Percentiles rank a stretch among this genome's conserved stretches.
phyloP scores from a whole-genome alignment of 352 stramenopile genomes.

The Globisporangium canariense region DNA sequence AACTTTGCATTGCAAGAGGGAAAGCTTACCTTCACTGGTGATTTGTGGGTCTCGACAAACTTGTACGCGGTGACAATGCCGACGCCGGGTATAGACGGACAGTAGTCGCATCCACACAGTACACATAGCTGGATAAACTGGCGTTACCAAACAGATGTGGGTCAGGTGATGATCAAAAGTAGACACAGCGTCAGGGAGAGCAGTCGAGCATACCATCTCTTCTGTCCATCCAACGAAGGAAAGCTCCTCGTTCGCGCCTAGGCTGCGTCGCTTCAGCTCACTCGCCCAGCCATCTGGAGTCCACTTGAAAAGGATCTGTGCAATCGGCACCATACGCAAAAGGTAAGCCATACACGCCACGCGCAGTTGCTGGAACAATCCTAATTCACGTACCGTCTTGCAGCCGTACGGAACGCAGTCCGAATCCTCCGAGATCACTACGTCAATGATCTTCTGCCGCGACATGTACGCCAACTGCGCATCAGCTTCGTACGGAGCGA shows the following conservation, averaged over 20 bases:
- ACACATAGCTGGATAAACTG: slow-evolving; percentile 82
- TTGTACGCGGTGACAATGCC: slow-evolving; percentile 86
- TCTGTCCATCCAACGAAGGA: slow-evolving; percentile 84
- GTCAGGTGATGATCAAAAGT: too few species aligned
- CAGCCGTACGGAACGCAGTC: slow-evolving; percentile 95
- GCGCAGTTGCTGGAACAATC: neutral
- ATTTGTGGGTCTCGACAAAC: slow-evolving; percentile 51
- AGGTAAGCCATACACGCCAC: neutral
- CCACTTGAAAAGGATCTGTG: slow-evolving; percentile 93
- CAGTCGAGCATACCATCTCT: slow-evolving; percentile 58
- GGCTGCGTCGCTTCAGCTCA: slow-evolving; percentile 80
- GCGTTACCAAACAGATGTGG: too few species aligned
- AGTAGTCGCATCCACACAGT: slow-evolving; percentile 89
- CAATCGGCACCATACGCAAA: neutral
- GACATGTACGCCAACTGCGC: slow-evolving; percentile 95
- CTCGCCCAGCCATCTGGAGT: slow-evolving; percentile 81
- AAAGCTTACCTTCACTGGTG: slow-evolving; percentile 37
- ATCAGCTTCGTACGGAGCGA: slow-evolving; percentile 97
- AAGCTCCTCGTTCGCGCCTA: slow-evolving; percentile 78
- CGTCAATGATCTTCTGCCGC: slow-evolving; percentile 84
- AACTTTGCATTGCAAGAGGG: neutral
- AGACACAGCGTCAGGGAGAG: too few species aligned
- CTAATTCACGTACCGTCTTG: slow-evolving; percentile 31
- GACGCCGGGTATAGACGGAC: slow-evolving; percentile 61
- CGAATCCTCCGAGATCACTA: slow-evolving; percentile 96